Evolutionary conservation across 2,329 filamentous ascomycete species (phyloP).

Genomic region (Emergomyces pasteurianus): DNA sequence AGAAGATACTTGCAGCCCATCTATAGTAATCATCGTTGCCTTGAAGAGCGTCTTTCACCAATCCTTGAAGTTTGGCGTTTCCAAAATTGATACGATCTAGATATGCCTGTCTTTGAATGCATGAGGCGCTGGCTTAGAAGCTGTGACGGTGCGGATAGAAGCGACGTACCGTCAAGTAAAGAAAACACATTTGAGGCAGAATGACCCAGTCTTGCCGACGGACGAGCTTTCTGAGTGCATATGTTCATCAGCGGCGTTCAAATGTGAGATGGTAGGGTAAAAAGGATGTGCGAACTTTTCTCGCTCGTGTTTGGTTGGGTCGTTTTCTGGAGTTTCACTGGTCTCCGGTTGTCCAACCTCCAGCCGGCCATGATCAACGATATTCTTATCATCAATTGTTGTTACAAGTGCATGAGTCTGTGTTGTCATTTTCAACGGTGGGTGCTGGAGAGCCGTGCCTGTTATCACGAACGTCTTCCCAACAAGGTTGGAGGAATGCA

Average conservation of each 20-base stretch:
- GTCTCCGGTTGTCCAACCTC: neutral
- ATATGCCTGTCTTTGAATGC: slow-evolving; percentile 6
- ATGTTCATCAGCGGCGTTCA: neutral
- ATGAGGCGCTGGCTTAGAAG: neutral
- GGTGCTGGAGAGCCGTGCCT: neutral
- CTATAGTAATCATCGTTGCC: slow-evolving; percentile 7
- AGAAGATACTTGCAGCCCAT: slow-evolving; percentile 11
- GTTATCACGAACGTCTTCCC: neutral
- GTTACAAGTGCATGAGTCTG: neutral
- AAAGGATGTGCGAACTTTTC: slow-evolving; percentile 5
- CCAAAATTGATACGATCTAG: slow-evolving; percentile 10
- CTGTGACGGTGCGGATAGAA: neutral
- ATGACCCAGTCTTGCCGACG: slow-evolving; percentile 11
- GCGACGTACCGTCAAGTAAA: slow-evolving; percentile 8
- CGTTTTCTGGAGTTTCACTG: neutral
- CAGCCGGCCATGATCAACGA: neutral
- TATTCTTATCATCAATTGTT: neutral
- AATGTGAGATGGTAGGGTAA: neutral
- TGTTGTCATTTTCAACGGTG: neutral
- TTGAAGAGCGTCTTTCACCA: slow-evolving; percentile 6
- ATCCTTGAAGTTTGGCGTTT: slow-evolving; percentile 10
- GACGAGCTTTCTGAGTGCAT: slow-evolving; percentile 7
- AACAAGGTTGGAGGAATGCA: neutral
- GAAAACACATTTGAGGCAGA: slow-evolving; percentile 9
- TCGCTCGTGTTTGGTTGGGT: slow-evolving; percentile 1